These are phyloP conservation scores for Cucumis hystrix DNA, from an alignment of 306 rosid genomes.

Conservation along the genomic window DNA sequence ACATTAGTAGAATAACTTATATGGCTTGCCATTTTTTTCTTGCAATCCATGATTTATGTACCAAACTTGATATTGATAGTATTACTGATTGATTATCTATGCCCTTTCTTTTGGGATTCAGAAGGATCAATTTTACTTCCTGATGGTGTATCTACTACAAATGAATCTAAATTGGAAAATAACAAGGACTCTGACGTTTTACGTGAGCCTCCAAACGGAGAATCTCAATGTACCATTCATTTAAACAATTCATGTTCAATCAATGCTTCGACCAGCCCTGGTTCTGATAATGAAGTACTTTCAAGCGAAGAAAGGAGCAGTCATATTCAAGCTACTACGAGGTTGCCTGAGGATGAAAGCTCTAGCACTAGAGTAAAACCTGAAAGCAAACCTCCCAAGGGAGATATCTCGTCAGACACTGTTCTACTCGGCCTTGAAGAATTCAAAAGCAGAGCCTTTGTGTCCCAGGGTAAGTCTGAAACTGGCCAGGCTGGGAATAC, in stretches of 20 bases:
- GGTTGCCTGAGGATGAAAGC: conserved; percentile 23
- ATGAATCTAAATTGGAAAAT: conserved; percentile 29
- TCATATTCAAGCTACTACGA: conserved; percentile 8
- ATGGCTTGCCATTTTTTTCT: not conserved
- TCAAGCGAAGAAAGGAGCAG: conserved; percentile 16
- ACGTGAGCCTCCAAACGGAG: conserved; percentile 7
- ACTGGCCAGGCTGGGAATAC: conserved; percentile 43
- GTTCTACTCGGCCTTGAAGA: conserved; percentile 88
- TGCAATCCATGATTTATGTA: not conserved
- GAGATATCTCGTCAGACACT: conserved; percentile 32
- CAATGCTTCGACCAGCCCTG: conserved; percentile 16
- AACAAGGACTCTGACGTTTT: conserved; percentile 18
- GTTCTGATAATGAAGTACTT: conserved; percentile 16
- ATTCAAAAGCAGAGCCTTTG: conserved; percentile 72
- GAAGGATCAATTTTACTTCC: conserved; percentile 37
- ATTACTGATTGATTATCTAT: not conserved
- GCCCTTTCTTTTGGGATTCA: conserved; percentile 11
- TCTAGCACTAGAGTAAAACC: conserved; percentile 21
- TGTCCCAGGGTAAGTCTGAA: conserved; percentile 40
- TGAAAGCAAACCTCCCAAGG: conserved; percentile 40
- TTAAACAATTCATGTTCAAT: conserved; percentile 16
- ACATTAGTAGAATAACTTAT: not conserved
- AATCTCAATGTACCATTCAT: conserved; percentile 11
- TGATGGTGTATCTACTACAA: conserved; percentile 33
- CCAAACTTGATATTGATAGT: not conserved